Conservation (phyloP, 441 rosid genomes). For the Croton setiger region DNA sequence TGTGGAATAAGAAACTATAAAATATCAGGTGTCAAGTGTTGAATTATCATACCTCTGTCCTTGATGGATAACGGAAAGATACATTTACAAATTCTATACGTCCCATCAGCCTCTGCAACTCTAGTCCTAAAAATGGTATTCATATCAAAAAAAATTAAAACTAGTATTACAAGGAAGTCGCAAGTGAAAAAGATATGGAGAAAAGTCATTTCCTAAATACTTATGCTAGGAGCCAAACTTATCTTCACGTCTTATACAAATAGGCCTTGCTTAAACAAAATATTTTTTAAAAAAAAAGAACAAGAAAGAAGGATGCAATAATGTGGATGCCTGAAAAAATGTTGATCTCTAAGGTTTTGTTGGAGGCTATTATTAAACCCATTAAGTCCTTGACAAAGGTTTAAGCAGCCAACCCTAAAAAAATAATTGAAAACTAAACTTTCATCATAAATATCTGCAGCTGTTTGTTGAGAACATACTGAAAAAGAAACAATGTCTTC, state of each 20-base stretch:
- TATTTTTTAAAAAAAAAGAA: neutral
- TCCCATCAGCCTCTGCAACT: constrained; percentile 60
- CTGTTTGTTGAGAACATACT: neutral
- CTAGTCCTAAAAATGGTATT: constrained; percentile 45
- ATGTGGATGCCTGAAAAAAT: no score
- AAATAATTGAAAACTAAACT: neutral
- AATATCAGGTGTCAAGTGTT: neutral
- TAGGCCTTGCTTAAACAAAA: neutral
- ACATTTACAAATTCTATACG: constrained; percentile 60
- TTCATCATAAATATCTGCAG: neutral
- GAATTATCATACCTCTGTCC: constrained; percentile 52
- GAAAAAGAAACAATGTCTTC: neutral
- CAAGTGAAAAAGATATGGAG: neutral
- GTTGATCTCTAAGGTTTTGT: neutral
- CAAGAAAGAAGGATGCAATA: neutral
- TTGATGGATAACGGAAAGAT: constrained; percentile 69
- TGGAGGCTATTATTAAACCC: neutral
- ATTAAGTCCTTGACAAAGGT: constrained; percentile 1
- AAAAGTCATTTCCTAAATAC: constrained; percentile 4
- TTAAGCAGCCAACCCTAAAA: neutral
- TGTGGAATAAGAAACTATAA: neutral
- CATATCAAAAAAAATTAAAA: constrained; percentile 16
- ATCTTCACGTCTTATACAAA: neutral
- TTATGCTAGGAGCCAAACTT: constrained; percentile 4
- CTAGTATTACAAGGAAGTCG: neutral